These are phyloP conservation scores for Atkinsonella hypoxylon DNA, from an alignment of 2,329 filamentous ascomycete genomes.

Conservation along the genomic window DNA sequence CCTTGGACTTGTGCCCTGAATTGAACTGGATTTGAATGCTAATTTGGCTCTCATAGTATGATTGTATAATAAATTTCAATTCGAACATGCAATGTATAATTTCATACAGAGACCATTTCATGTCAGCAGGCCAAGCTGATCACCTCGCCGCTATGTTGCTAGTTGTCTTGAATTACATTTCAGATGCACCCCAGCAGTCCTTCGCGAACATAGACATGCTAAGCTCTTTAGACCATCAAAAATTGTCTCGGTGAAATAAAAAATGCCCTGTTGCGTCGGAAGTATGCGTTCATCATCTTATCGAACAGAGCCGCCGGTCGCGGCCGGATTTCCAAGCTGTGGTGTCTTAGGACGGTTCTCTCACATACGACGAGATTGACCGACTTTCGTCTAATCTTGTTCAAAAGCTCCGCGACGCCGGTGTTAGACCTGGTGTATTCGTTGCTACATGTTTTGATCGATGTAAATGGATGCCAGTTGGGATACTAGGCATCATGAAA, in stretches of 20 bases:
- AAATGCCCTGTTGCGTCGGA: background rate
- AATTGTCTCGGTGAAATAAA: background rate
- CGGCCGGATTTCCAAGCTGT: constrained; percentile 1
- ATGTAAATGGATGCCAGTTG: constrained; percentile 10
- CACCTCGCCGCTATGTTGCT: background rate
- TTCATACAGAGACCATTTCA: background rate
- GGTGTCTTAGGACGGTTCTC: constrained; percentile 4
- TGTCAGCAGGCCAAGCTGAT: background rate
- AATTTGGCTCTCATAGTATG: background rate
- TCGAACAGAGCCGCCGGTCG: background rate
- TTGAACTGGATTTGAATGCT: background rate
- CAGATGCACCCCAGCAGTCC: background rate
- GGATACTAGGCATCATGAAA: constrained; percentile 19
- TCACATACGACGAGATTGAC: constrained; percentile 5
- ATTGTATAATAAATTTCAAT: background rate
- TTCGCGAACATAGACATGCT: background rate
- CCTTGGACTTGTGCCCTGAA: background rate
- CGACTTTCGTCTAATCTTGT: constrained; percentile 1
- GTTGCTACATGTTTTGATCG: constrained; percentile 19
- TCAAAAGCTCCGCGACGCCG: background rate
- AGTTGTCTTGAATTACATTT: background rate
- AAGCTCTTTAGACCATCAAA: background rate
- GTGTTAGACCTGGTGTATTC: constrained; percentile 1
- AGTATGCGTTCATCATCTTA: background rate
- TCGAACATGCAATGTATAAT: background rate